These are phyloP conservation scores for Lasiodiplodia citricola DNA, from an alignment of 2,329 filamentous ascomycete species.

Conservation along the genomic window DNA sequence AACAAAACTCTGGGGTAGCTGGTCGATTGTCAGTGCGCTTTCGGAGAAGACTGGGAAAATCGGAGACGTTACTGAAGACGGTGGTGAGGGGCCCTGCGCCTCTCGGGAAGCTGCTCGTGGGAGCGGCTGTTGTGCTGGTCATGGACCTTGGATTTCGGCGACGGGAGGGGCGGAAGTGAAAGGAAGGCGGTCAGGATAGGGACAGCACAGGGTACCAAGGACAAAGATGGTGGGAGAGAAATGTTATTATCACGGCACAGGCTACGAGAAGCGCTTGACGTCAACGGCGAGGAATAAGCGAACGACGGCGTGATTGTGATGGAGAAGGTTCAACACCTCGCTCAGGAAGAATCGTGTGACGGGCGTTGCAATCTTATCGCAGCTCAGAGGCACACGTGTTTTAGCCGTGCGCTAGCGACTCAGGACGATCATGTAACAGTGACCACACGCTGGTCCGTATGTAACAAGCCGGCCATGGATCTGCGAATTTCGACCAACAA, in stretches of 20 bases:
- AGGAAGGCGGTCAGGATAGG: neutral
- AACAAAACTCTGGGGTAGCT: constrained; percentile 15
- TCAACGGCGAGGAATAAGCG: constrained; percentile 5
- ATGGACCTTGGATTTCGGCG: neutral
- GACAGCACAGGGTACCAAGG: neutral
- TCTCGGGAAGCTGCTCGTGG: neutral
- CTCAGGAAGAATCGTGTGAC: neutral
- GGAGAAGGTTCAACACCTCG: neutral
- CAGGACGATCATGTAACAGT: constrained; percentile 16
- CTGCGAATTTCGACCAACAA: neutral
- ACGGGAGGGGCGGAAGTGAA: neutral
- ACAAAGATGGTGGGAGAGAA: neutral
- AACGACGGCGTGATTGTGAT: neutral
- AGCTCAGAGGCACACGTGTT: neutral
- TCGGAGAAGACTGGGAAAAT: neutral
- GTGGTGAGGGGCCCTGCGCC: constrained; percentile 15
- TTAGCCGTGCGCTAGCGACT: constrained; percentile 16
- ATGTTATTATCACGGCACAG: neutral
- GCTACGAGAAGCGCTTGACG: constrained; percentile 5
- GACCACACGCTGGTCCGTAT: neutral
- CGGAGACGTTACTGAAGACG: neutral
- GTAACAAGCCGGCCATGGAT: neutral
- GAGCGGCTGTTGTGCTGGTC: neutral
- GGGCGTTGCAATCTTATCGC: constrained; percentile 9
- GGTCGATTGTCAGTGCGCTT: neutral